Percentiles rank a stretch among this genome's conserved stretches.
phyloP scores from a whole-genome alignment of 1,139 yeast species.

The Zygosaccharomyces sapae region DNA sequence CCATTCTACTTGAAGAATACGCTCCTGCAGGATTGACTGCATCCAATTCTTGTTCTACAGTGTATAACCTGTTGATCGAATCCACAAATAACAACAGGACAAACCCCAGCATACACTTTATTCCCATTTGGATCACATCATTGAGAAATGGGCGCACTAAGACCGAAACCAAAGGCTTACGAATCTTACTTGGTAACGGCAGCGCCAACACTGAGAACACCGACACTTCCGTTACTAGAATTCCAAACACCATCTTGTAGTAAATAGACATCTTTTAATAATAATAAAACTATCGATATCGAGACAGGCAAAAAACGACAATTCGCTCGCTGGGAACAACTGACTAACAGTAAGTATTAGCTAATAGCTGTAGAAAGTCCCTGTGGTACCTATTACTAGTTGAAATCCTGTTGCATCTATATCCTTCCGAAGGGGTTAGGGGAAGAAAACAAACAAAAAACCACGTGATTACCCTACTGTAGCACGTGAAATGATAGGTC shows the following conservation, averaged over 20 bases:
- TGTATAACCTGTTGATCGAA: slow-evolving; percentile 76
- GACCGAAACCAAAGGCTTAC: slow-evolving; percentile 62
- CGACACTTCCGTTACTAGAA: slow-evolving; percentile 75
- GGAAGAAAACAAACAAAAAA: background rate
- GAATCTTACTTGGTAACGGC: slow-evolving; percentile 74
- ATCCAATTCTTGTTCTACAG: slow-evolving; percentile 61
- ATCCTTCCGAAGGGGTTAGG: background rate
- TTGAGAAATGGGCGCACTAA: slow-evolving; percentile 68
- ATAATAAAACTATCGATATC: too few species aligned
- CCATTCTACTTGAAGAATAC: slow-evolving; percentile 27
- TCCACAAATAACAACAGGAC: slow-evolving; percentile 82
- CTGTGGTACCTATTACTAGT: background rate
- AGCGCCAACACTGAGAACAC: slow-evolving; percentile 75
- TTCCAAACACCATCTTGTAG: slow-evolving; percentile 52
- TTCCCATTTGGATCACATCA: slow-evolving; percentile 68
- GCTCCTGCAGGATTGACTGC: slow-evolving; percentile 18
- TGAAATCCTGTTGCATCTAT: background rate
- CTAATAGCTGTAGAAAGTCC: too few species aligned
- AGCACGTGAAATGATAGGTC: too few species aligned
- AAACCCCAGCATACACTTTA: slow-evolving; percentile 80
- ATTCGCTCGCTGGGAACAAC: too few species aligned
- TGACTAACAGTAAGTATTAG: too few species aligned
- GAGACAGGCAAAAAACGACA: too few species aligned
- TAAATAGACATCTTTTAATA: slow-evolving; percentile 29
- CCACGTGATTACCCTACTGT: too few species aligned